Conservation (phyloP, 768 basidiomycete genomes). For the Collybia sordida region DNA sequence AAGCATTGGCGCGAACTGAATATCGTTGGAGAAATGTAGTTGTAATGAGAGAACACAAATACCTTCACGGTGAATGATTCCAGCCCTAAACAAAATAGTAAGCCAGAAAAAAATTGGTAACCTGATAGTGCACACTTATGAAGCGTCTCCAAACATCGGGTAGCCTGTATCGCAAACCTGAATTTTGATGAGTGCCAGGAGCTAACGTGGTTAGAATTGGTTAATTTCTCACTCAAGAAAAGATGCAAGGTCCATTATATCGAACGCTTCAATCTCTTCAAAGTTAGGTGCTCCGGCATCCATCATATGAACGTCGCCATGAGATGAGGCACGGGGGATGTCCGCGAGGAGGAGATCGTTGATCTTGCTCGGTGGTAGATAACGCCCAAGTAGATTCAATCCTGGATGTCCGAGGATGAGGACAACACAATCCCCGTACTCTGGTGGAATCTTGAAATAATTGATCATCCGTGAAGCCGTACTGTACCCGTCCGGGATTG, state of each 20-base stretch:
- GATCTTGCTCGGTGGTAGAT: slow-evolving; percentile 63
- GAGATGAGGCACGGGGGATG: slow-evolving; percentile 37
- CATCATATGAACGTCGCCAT: slow-evolving; percentile 52
- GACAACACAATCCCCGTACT: slow-evolving; percentile 67
- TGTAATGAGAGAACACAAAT: background rate
- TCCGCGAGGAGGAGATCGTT: slow-evolving; percentile 69
- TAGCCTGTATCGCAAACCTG: slow-evolving; percentile 76
- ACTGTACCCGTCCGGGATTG: slow-evolving; percentile 49
- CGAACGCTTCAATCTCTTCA: slow-evolving; percentile 56
- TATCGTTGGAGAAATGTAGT: background rate
- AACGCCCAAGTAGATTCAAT: slow-evolving; percentile 65
- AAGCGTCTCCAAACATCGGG: slow-evolving; percentile 66
- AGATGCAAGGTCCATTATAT: slow-evolving; percentile 75
- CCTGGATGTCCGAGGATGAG: slow-evolving; percentile 74
- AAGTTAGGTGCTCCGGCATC: slow-evolving; percentile 44
- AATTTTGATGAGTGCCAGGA: slow-evolving; percentile 4
- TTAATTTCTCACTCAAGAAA: slow-evolving; percentile 62
- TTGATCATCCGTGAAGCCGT: slow-evolving; percentile 60
- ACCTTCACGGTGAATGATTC: slow-evolving; percentile 72
- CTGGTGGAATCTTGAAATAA: slow-evolving; percentile 63
- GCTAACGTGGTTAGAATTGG: background rate
- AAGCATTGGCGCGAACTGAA: slow-evolving; percentile 71
- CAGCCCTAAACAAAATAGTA: slow-evolving; percentile 34
- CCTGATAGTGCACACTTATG: slow-evolving; percentile 44
- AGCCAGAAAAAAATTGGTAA: slow-evolving; percentile 5